Percentiles rank a stretch among this genome's conserved stretches.
These are phyloP conservation scores for Candida sp. DNA, from an alignment of 1,139 yeast species.

Conservation along the genomic window DNA sequence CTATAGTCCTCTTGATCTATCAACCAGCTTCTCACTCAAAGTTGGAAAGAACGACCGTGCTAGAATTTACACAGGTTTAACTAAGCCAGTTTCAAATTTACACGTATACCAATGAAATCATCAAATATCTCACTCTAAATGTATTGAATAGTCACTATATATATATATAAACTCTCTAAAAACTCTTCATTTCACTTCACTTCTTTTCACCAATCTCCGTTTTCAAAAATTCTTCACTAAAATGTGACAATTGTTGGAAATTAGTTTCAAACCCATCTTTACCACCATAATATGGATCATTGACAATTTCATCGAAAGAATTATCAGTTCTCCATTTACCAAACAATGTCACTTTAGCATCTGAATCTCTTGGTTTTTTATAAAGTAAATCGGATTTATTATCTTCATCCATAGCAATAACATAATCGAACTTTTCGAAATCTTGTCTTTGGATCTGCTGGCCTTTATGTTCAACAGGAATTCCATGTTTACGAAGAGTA, in stretches of 20 bases:
- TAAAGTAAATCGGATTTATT: slow-evolving; percentile 59
- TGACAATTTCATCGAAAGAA: slow-evolving; percentile 55
- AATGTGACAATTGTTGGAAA: slow-evolving; percentile 70
- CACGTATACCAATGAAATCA: neutral
- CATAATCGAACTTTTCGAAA: slow-evolving; percentile 72
- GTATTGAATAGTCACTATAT: too few relatives aligned
- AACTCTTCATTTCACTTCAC: neutral
- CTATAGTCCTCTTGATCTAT: slow-evolving; percentile 2
- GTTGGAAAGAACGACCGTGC: neutral
- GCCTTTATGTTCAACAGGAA: slow-evolving; percentile 72
- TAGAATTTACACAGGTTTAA: neutral
- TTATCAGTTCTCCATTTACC: slow-evolving; percentile 70
- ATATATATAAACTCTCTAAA: too few relatives aligned
- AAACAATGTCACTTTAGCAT: slow-evolving; percentile 57
- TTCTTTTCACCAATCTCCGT: slow-evolving; percentile 35
- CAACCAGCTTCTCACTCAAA: neutral
- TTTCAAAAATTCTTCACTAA: slow-evolving; percentile 61
- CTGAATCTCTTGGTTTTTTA: slow-evolving; percentile 54
- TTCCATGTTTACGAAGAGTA: slow-evolving; percentile 69
- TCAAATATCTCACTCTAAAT: too few relatives aligned
- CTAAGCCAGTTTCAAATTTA: neutral
- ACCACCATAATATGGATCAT: slow-evolving; percentile 94
- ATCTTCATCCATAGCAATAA: slow-evolving; percentile 80
- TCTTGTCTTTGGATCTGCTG: slow-evolving; percentile 63
- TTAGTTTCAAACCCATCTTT: slow-evolving; percentile 75